A percentile compares a stretch with the other conserved stretches of the same genome.
These are phyloP conservation scores for Plasmodium adleri DNA, from an alignment of 169 alveolate genomes.

Conservation along the genomic window DNA sequence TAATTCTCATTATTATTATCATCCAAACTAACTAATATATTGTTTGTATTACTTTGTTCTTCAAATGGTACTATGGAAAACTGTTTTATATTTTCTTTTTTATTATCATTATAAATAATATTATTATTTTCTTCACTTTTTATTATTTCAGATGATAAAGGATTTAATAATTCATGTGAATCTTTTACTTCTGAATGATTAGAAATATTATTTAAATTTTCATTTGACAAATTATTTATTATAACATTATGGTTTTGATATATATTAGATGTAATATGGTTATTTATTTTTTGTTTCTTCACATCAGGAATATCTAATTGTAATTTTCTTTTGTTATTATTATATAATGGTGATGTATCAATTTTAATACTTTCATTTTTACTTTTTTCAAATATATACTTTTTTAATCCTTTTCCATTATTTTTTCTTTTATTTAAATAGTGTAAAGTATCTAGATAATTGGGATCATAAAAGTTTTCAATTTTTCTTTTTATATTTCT, in stretches of 20 bases:
- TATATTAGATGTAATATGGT: not conserved
- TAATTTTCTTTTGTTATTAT: slow-evolving; percentile 36
- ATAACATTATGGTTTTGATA: not conserved
- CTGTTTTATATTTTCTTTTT: not conserved
- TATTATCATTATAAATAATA: slow-evolving; percentile 3
- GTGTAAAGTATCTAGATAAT: slow-evolving; percentile 15
- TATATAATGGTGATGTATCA: not conserved
- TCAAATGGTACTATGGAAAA: slow-evolving; percentile 42
- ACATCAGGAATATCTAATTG: slow-evolving; percentile 15
- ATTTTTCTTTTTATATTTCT: slow-evolving; percentile 31
- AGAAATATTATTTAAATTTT: slow-evolving; percentile 2
- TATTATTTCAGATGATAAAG: no score
- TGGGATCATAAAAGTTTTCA: slow-evolving; percentile 1
- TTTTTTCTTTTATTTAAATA: slow-evolving; percentile 28
- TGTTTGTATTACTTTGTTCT: slow-evolving; percentile 1
- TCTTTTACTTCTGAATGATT: not conserved
- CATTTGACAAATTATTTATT: not conserved
- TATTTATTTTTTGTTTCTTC: slow-evolving; percentile 28
- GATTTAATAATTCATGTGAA: not conserved
- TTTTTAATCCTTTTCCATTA: not conserved
- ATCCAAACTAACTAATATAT: not conserved
- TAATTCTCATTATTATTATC: not conserved
- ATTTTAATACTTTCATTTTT: not conserved
- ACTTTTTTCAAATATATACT: not conserved
- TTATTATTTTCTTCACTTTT: no score